Percentiles rank a stretch among this genome's conserved stretches.
These are phyloP conservation scores for Cadophora malorum DNA, from an alignment of 2,329 filamentous ascomycete genomes.

Conservation along the genomic window DNA sequence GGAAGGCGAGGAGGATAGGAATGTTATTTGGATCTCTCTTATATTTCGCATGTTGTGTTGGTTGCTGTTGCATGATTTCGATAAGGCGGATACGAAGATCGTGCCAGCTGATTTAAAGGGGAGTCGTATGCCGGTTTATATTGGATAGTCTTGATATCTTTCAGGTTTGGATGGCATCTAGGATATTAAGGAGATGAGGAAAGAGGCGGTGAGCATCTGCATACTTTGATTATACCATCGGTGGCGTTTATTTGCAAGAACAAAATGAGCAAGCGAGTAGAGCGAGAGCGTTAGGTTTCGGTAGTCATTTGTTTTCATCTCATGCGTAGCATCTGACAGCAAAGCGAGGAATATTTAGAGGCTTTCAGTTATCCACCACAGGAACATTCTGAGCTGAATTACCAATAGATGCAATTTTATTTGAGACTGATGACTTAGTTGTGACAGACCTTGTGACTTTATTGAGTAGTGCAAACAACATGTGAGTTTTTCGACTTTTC, in stretches of 20 bases:
- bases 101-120: slow-evolving; percentile 60
- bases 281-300: background rate
- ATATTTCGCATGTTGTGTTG: slow-evolving; percentile 65
- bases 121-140: slow-evolving; percentile 62
- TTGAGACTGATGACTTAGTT: too few relatives aligned
- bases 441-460: too few relatives aligned
- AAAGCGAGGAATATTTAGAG: background rate
- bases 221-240: background rate
- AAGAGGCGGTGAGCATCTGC: background rate
- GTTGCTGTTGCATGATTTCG: slow-evolving; percentile 63
- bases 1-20: slow-evolving; percentile 33
- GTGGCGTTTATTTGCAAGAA: background rate
- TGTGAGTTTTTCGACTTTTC: too few relatives aligned
- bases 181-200: background rate
- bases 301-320: background rate
- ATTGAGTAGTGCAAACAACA: too few relatives aligned
- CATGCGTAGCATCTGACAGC: background rate
- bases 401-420: too few relatives aligned
- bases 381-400: background rate
- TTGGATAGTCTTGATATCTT: slow-evolving; percentile 46
- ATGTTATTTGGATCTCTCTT: slow-evolving; percentile 60
- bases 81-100: slow-evolving; percentile 59
- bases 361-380: background rate
- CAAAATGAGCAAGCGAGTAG: background rate
- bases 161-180: background rate